Base-by-base conservation (phyloP, 2,329 filamentous ascomycete genomes). In the Epichloe typhina region DNA sequence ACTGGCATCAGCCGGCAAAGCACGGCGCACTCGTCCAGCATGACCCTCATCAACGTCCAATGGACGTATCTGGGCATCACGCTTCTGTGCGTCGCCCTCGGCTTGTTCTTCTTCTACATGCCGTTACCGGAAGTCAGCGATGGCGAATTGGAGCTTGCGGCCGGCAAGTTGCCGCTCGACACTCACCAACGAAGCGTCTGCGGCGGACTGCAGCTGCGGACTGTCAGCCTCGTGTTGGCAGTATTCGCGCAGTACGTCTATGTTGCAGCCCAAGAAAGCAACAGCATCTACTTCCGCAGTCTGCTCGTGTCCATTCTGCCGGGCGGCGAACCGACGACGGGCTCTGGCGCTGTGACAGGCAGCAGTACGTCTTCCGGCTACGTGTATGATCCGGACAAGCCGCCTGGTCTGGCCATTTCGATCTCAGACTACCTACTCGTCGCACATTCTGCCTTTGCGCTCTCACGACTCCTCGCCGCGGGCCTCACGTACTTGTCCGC, bases 11-110 rank as follows among this genome's bases (percentile, higher is more conserved):
- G 75, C 36, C 61, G 58, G 19, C 52, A 60, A 15, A 56, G 56
- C 11, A 52, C 54, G 19, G 57, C 47, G 13, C 60, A 58, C 13
- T 50, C 53, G 7, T 33, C 47, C 41, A 65, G 61, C 36, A 63
- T 72, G 33, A 77, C 76, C 1, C 73, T 93, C 3, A 76, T 86
- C 54, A 81, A 84, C 54, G 84, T 91, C 2, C 88, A 93, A 65
- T 94, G 84, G 84, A 86, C 86, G 0, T 93, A 93, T 58, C 75
- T 93, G n/a, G 84, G 82, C 50, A 84, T 91, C 54, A 87, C 86
- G 0, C 72, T 84, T 23, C 82, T 89, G 51, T 86, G 84, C 52
- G 85, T 84, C 49, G 70, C 78, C 3, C 72, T 94, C 3, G 85
- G 81, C 0, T 68, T 84, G 3, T 79, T 84, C 61, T 83, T 84